Conservation (phyloP, 176 grass and related monocot genomes). For the Pontederia paniculata region DNA sequence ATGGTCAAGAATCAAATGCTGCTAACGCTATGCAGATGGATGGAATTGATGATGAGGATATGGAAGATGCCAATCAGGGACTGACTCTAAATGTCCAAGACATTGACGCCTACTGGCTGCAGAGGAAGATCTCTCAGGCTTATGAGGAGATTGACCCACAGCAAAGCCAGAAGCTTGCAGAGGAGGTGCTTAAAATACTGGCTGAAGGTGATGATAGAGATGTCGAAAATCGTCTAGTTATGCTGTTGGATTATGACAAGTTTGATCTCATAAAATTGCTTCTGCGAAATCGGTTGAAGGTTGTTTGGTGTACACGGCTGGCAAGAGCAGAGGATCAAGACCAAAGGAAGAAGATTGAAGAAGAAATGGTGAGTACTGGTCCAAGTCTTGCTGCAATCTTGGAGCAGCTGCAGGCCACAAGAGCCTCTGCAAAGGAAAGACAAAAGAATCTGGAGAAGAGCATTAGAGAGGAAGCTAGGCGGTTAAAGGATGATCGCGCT, state of each 20-base stretch:
- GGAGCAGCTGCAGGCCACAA: constrained; percentile 88
- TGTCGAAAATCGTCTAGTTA: constrained; percentile 73
- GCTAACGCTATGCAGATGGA: constrained; percentile 82
- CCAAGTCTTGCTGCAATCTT: constrained; percentile 47
- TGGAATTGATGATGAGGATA: constrained; percentile 64
- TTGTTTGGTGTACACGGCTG: constrained; percentile 91
- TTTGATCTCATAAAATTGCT: constrained; percentile 90
- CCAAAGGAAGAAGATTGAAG: constrained; percentile 67
- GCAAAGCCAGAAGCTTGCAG: constrained; percentile 67
- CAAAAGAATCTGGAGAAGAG: constrained; percentile 92
- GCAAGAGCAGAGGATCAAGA: constrained; percentile 89
- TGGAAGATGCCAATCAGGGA: constrained; percentile 50
- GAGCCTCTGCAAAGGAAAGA: constrained; percentile 84
- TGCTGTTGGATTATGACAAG: constrained; percentile 85
- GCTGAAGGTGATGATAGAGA: constrained; percentile 70
- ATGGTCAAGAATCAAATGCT: constrained; percentile 32
- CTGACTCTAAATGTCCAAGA: constrained; percentile 76
- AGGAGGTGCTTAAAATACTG: constrained; percentile 86
- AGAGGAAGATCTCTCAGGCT: constrained; percentile 83
- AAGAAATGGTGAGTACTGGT: constrained; percentile 55
- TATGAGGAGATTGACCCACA: constrained; percentile 82
- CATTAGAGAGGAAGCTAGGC: constrained; percentile 84
- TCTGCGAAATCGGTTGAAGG: constrained; percentile 70
- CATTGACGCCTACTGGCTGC: constrained; percentile 98
- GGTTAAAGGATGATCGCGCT: constrained; percentile 52